Percentiles rank a stretch among this genome's conserved stretches.
phyloP scores from a whole-genome alignment of 495 filamentous ascomycete species.

The Aspergillus affinis region DNA sequence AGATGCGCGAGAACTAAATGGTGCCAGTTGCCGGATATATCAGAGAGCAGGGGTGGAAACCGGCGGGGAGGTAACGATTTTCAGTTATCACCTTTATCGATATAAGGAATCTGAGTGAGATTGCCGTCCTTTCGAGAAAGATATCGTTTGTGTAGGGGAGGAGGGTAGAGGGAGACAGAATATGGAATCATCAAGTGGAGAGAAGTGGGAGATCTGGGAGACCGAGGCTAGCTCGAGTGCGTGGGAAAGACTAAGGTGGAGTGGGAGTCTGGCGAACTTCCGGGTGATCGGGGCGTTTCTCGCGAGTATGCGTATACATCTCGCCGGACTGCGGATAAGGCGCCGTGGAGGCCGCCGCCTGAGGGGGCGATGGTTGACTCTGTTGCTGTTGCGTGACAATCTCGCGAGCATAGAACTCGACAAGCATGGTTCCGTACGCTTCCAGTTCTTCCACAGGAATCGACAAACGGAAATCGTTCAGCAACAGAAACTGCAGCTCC shows the following conservation, averaged over 20 bases:
- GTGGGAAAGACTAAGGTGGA: slow-evolving; percentile 33
- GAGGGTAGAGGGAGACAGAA: neutral
- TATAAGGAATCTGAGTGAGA: neutral
- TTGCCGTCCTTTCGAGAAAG: neutral
- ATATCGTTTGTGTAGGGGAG: neutral
- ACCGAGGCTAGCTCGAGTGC: neutral
- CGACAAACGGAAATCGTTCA: slow-evolving; percentile 96
- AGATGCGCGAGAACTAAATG: slow-evolving; percentile 2
- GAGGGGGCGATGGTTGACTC: slow-evolving; percentile 20
- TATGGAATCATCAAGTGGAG: neutral
- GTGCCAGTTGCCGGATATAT: slow-evolving; percentile 1
- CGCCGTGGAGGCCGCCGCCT: slow-evolving; percentile 18
- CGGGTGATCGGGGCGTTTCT: slow-evolving; percentile 28
- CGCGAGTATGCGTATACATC: slow-evolving; percentile 43
- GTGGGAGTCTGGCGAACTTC: slow-evolving; percentile 43
- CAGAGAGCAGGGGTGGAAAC: neutral
- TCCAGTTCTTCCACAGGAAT: slow-evolving; percentile 95
- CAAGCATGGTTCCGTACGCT: slow-evolving; percentile 97
- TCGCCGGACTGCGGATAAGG: slow-evolving; percentile 30
- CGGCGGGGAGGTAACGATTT: neutral
- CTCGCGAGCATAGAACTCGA: slow-evolving; percentile 96
- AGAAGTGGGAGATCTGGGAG: neutral
- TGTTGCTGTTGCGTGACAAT: slow-evolving; percentile 68
- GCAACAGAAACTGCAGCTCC: slow-evolving; percentile 91
- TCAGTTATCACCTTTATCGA: neutral